These are phyloP conservation scores for Vitis rupestris DNA, from an alignment of 164 flowering plant species.

Conservation along the genomic window DNA sequence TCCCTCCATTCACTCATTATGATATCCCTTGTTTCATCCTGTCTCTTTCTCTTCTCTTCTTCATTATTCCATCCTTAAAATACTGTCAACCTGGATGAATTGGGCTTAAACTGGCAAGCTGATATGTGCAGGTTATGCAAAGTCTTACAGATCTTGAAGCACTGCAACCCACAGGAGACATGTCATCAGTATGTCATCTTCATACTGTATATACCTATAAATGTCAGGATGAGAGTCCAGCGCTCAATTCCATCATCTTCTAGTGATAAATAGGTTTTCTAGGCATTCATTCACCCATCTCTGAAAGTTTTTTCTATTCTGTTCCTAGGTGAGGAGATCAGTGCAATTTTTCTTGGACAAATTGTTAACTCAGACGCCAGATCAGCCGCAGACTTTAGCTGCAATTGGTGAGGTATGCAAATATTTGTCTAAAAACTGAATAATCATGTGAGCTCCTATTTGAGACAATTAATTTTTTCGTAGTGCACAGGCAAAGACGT, in stretches of 20 bases:
- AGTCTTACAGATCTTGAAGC: constrained; percentile 82
- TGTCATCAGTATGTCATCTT: constrained; percentile 63
- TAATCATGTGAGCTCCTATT: not conserved
- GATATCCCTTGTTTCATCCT: too few species aligned
- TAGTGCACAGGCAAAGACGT: too few species aligned
- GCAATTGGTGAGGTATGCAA: constrained; percentile 92
- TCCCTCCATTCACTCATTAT: too few species aligned
- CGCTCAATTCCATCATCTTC: not conserved
- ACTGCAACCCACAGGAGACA: constrained; percentile 93
- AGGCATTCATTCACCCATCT: not conserved
- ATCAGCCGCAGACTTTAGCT: constrained; percentile 77
- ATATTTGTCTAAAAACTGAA: not conserved
- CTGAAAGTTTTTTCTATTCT: not conserved
- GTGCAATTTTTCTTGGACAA: constrained; percentile 91
- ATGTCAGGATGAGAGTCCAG: not conserved
- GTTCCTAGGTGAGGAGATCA: constrained; percentile 79
- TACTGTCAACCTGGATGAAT: not conserved
- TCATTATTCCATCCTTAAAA: not conserved
- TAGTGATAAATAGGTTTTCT: not conserved
- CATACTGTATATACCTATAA: not conserved
- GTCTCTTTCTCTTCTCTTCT: too few species aligned
- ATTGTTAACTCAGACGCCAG: constrained; percentile 69
- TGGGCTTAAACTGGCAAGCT: constrained; percentile 8
- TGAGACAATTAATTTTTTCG: not conserved
- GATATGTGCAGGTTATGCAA: constrained; percentile 68